Evolutionary conservation across 2,329 filamentous ascomycete genomes (phyloP).

Genomic region (Fusarium sp.): DNA sequence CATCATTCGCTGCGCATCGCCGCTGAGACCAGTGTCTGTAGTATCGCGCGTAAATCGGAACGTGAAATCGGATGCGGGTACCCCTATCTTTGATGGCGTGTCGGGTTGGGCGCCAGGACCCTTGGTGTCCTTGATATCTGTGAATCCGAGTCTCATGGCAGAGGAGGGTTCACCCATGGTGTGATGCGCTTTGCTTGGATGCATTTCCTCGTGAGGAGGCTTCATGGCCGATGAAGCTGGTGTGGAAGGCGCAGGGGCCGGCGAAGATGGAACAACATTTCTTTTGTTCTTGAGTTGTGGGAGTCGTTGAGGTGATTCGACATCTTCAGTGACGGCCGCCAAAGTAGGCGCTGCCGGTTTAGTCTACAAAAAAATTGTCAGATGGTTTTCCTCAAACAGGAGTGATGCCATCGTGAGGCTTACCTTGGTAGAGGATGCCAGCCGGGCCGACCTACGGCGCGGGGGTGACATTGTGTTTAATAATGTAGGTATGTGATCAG

Average conservation of each 20-base stretch:
- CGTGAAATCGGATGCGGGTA: constrained; percentile 70
- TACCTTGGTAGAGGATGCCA: constrained; percentile 55
- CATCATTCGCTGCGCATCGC: constrained; percentile 70
- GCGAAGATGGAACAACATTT: constrained; percentile 52
- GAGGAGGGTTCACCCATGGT: constrained; percentile 83
- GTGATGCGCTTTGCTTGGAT: constrained; percentile 83
- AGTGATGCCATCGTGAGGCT: constrained; percentile 29
- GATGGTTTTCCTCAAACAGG: constrained; percentile 16
- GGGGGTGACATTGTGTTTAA: constrained; percentile 53
- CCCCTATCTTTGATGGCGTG: constrained; percentile 71
- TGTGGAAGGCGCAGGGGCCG: constrained; percentile 58
- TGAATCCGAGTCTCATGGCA: constrained; percentile 84
- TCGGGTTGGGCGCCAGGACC: constrained; percentile 56
- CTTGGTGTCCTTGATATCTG: constrained; percentile 70
- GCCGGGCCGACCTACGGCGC: constrained; percentile 58
- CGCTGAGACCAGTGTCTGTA: constrained; percentile 65
- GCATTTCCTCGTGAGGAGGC: constrained; percentile 85
- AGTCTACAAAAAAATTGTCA: constrained; percentile 37
- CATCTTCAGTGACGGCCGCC: constrained; percentile 57
- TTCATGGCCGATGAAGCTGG: constrained; percentile 75
- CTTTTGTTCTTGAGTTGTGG: constrained; percentile 44
- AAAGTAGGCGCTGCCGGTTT: constrained; percentile 51
- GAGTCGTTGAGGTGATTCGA: constrained; percentile 51
- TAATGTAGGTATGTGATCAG: constrained; percentile 22
- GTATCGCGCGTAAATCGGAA: constrained; percentile 73